Conservation (phyloP, 2,329 filamentous ascomycete genomes). For the Fusarium subglutinans region DNA sequence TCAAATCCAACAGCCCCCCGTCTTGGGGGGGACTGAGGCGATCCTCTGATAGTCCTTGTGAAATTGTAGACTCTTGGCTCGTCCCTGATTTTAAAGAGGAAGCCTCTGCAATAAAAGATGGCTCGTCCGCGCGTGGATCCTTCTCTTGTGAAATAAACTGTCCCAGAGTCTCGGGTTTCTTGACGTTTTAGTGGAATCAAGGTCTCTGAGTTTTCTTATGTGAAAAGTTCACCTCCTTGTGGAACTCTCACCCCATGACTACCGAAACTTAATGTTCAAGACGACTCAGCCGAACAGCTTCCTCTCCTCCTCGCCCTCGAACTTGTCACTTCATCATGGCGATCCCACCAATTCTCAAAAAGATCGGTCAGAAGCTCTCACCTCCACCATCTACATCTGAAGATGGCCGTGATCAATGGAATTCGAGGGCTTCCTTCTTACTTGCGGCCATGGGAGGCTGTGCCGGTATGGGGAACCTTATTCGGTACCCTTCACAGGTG, state of each 20-base stretch:
- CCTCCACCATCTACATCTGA: conserved; percentile 50
- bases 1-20: background rate
- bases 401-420: conserved; percentile 63
- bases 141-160: background rate
- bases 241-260: background rate
- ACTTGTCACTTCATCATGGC: conserved; percentile 17
- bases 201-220: background rate
- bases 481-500: conserved; percentile 66
- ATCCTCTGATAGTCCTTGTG: background rate
- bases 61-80: conserved; percentile 10
- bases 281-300: background rate
- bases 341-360: conserved; percentile 40
- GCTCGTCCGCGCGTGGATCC: background rate
- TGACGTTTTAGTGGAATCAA: background rate
- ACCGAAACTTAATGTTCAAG: background rate
- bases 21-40: background rate
- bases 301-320: background rate
- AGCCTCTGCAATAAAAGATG: conserved; percentile 27
- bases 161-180: background rate
- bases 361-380: conserved; percentile 46
- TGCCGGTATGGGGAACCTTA: conserved; percentile 66
- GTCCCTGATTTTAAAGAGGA: background rate
- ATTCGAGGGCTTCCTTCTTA: conserved; percentile 63
- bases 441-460: conserved; percentile 68
- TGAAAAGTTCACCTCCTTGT: background rate